Conservation (phyloP, 345 rosid species). For the Sonneratia caseolaris region DNA sequence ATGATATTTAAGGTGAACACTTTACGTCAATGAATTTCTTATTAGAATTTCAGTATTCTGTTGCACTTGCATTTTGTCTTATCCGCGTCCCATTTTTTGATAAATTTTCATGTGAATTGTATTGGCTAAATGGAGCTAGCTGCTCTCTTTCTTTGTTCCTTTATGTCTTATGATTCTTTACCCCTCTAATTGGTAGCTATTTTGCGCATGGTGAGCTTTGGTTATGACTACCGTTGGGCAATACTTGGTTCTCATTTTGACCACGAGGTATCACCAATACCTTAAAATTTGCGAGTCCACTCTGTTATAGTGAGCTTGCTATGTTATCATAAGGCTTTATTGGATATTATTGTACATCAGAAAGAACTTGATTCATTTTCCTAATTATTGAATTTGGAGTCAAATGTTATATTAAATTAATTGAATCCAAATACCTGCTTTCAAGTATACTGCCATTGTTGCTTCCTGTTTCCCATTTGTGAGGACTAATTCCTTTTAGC, state of each 20-base stretch:
- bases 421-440: background rate
- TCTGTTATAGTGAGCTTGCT: background rate
- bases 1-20: background rate
- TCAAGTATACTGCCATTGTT: background rate
- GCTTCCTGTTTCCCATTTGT: background rate
- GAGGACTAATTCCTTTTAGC: background rate
- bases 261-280: slow-evolving; percentile 38
- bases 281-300: background rate
- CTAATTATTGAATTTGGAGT: background rate
- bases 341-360: background rate
- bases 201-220: slow-evolving; percentile 91
- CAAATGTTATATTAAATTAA: background rate
- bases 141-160: background rate
- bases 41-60: background rate
- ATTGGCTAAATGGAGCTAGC: background rate
- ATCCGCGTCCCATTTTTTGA: too few relatives aligned
- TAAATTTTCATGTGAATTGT: background rate
- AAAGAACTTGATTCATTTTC: background rate
- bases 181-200: slow-evolving; percentile 32
- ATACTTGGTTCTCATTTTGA: slow-evolving; percentile 50
- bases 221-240: slow-evolving; percentile 79
- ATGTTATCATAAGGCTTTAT: background rate
- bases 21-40: background rate
- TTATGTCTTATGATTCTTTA: background rate
- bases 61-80: background rate